Base-by-base conservation (phyloP, 2,329 filamentous ascomycete species). In the Davidsoniella australis region DNA sequence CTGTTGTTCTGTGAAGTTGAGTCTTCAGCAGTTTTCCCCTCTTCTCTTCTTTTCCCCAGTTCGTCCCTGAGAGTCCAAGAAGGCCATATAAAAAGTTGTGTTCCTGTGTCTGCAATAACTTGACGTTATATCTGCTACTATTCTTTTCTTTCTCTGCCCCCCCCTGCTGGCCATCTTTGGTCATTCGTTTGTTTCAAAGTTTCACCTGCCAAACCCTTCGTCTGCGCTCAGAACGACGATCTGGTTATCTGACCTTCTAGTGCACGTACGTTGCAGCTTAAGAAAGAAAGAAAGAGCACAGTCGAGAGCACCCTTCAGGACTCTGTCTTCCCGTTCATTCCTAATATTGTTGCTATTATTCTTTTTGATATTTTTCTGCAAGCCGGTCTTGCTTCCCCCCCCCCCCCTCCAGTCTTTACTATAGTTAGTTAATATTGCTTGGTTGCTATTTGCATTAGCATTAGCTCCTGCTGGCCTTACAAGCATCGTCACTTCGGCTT, bases 401-500 rank as follows among this genome's bases (percentile, higher is more conserved):
- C 17, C 43, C 12, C 4, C 18, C 29, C 10, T 8, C 37, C 41
- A 20, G n/a, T n/a, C 17, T 12, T 23, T 9, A 43, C 41, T 24
- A n/a, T 4, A 14, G 14, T 18, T 45, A 14, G 14, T 18, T 45
- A 29, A 20, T 24, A 23, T n/a, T 36, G 16, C n/a, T 38, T 23
- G 16, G 41, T 24, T 16, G 20, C 9, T 20, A 33, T 24, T 16
- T 38, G 44, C 16, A 29, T 45, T n/a, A 16, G 29, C 29, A 29
- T 45, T n/a, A 16, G 29, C 29, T 33, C 18, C 16, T 16, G 14
- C 18, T 16, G 24, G 44, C 26, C 36, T 23, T 23, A 33, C 37
- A 23, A 45, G 20, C 44, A 45, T 45, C 44, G 29, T 45, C 44
- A 37, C 29, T 38, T 45, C 44, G 44, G 29, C 44, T 45, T 36